phyloP scores from a whole-genome alignment of 1,284 basidiomycete genomes.

The Trichosporon asahii region DNA sequence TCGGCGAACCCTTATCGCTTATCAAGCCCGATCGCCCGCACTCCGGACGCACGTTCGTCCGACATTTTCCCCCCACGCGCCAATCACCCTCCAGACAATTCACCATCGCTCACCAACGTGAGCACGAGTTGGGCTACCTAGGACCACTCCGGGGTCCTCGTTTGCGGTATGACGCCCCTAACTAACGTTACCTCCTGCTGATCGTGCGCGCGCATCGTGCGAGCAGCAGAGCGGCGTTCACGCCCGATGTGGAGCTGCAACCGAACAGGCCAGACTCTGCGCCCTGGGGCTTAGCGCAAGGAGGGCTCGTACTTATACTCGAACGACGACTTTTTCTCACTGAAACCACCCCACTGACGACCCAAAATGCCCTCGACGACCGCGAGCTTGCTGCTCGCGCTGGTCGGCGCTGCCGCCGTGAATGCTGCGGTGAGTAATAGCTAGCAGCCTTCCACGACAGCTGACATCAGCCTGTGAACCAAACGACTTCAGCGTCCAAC shows the following conservation, averaged over 20 bases:
- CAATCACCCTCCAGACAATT: neutral
- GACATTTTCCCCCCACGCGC: neutral
- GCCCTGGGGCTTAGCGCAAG: neutral
- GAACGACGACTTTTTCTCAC: neutral
- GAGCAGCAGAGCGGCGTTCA: neutral
- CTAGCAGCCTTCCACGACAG: too few species aligned
- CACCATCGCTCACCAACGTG: neutral
- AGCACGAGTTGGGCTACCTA: too few species aligned
- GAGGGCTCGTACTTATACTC: neutral
- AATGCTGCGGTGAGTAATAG: neutral
- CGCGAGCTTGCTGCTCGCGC: neutral
- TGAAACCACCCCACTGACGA: neutral
- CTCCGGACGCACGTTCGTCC: conserved; percentile 5
- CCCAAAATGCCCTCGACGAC: neutral
- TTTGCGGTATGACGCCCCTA: neutral
- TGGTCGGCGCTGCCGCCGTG: neutral
- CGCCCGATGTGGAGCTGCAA: neutral
- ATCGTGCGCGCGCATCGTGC: neutral
- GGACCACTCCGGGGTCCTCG: neutral
- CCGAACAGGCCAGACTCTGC: too few species aligned
- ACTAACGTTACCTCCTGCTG: neutral
- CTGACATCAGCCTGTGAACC: conserved; percentile 5
- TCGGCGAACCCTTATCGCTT: neutral
- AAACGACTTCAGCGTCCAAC: neutral
- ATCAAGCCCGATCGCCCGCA: neutral